Percentiles rank a stretch among this genome's conserved stretches.
Conservation (phyloP, 108 stramenopile species). For the Cyclostephanos tholiformis region DNA sequence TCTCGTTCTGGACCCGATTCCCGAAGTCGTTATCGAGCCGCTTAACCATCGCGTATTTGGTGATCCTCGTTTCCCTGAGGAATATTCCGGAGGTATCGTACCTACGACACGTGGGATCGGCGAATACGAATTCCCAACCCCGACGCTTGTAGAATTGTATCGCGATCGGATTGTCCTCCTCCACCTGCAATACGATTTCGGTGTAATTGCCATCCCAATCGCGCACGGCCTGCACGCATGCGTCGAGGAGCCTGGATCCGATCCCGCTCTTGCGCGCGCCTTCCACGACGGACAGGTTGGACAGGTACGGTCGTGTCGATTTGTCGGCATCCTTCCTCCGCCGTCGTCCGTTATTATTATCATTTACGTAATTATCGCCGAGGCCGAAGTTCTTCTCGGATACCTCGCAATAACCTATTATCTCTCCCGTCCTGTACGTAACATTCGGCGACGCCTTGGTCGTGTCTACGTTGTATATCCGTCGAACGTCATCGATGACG, state of each 20-base stretch:
- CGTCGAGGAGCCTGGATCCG: constrained; percentile 67
- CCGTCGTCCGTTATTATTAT: constrained; percentile 9
- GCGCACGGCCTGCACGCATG: constrained; percentile 62
- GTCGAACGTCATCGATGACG: not conserved
- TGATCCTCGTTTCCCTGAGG: constrained; percentile 65
- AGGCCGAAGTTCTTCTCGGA: constrained; percentile 71
- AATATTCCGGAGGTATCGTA: constrained; percentile 68
- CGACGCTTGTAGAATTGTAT: constrained; percentile 72
- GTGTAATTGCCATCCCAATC: constrained; percentile 58
- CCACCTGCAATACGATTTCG: constrained; percentile 84
- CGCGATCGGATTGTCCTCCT: constrained; percentile 74
- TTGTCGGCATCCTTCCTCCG: not conserved
- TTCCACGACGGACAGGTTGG: constrained; percentile 68
- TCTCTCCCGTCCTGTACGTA: constrained; percentile 48
- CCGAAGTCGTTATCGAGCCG: constrained; percentile 13
- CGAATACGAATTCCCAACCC: constrained; percentile 70
- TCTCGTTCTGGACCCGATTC: constrained; percentile 1
- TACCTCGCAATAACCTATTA: constrained; percentile 80
- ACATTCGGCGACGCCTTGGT: not conserved
- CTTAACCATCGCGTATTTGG: constrained; percentile 71
- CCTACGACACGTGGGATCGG: constrained; percentile 73
- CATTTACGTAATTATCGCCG: constrained; percentile 44
- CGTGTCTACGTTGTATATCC: constrained; percentile 33
- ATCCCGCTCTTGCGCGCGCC: constrained; percentile 69
- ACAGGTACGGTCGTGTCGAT: constrained; percentile 61